These are phyloP conservation scores for Apostasia shenzhenica DNA, from an alignment of 106 monocot species.

Conservation along the genomic window DNA sequence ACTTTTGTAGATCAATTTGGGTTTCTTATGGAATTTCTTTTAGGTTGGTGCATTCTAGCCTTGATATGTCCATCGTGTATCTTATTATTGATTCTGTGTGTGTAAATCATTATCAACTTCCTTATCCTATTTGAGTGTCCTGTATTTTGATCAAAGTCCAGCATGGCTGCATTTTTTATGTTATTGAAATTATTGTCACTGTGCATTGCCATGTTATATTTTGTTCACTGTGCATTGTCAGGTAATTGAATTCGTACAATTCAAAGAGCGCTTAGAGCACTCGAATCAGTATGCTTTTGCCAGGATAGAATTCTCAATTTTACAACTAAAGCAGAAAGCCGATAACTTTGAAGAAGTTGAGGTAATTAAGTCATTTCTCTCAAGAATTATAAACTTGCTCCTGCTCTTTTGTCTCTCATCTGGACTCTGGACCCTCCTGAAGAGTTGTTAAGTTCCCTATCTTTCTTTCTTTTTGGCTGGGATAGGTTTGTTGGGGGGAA, in stretches of 20 bases:
- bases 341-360: conserved; percentile 61
- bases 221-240: conserved; percentile 16
- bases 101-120: too few relatives aligned
- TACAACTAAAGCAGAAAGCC: conserved; percentile 67
- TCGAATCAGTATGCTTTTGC: conserved; percentile 65
- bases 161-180: too few relatives aligned
- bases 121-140: too few relatives aligned
- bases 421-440: not conserved
- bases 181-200: too few relatives aligned
- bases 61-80: too few relatives aligned
- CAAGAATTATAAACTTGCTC: not conserved
- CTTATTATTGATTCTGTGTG: too few relatives aligned
- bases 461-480: not conserved
- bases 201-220: not conserved
- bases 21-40: too few relatives aligned
- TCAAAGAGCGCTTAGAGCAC: conserved; percentile 68
- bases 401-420: not conserved
- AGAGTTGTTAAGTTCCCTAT: not conserved
- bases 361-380: conserved; percentile 29
- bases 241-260: conserved; percentile 91
- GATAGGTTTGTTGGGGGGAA: not conserved
- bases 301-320: conserved; percentile 51
- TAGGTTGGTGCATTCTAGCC: too few relatives aligned
- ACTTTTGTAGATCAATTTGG: too few relatives aligned
- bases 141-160: too few relatives aligned